These are phyloP conservation scores for Eucalyptus tenuipes DNA, from an alignment of 345 rosid species.

Conservation along the genomic window DNA sequence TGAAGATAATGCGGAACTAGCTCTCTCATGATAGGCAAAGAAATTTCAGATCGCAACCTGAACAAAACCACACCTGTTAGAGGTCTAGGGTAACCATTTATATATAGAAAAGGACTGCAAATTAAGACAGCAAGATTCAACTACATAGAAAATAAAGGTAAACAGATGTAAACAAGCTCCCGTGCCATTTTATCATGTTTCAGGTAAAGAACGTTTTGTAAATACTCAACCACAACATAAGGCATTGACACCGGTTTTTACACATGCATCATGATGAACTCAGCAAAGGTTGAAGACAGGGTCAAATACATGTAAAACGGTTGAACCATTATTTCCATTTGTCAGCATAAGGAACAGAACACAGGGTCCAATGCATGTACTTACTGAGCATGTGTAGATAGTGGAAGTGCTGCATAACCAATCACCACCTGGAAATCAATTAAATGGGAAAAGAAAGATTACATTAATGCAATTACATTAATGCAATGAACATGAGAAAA, in stretches of 20 bases:
- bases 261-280: neutral
- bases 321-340: neutral
- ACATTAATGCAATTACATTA: neutral
- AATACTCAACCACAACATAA: neutral
- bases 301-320: neutral
- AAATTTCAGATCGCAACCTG: slow-evolving; percentile 93
- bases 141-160: neutral
- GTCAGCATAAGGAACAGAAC: neutral
- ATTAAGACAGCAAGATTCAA: neutral
- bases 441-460: neutral
- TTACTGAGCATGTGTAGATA: slow-evolving; percentile 87
- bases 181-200: neutral
- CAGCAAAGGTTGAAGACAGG: neutral
- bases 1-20: slow-evolving; percentile 96
- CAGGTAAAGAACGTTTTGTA: neutral
- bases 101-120: neutral
- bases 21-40: slow-evolving; percentile 91
- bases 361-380: slow-evolving; percentile 14
- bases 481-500: neutral
- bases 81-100: neutral
- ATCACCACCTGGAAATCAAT: slow-evolving; percentile 57
- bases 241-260: neutral
- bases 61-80: neutral
- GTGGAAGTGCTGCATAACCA: slow-evolving; percentile 88
- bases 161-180: neutral